These are phyloP conservation scores for Solanum aculeatissimum DNA, from an alignment of 305 asterid genomes.

Conservation along the genomic window DNA sequence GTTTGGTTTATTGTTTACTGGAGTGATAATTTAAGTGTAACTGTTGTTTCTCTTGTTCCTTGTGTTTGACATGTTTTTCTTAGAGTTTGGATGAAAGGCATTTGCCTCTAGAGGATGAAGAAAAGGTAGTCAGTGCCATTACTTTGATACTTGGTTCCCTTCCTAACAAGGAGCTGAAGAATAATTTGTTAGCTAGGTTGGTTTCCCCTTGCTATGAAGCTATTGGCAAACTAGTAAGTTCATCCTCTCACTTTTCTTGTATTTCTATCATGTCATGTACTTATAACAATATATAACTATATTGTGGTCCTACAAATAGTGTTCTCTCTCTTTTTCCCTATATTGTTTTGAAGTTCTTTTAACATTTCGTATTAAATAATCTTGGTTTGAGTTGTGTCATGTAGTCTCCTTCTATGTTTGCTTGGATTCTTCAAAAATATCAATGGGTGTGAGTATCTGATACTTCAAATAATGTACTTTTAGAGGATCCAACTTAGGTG, in stretches of 20 bases:
- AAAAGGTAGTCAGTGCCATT: constrained; percentile 72
- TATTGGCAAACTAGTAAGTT: constrained; percentile 68
- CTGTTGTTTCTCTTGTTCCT: not conserved
- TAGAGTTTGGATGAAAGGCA: constrained; percentile 73
- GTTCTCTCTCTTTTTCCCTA: not conserved
- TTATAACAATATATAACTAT: not conserved
- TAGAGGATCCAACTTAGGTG: not conserved
- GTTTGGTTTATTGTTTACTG: not conserved
- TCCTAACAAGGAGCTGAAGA: constrained; percentile 68
- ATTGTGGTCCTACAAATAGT: not conserved
- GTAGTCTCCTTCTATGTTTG: not conserved
- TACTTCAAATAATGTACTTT: not conserved
- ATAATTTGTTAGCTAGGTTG: constrained; percentile 50
- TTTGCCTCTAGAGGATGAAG: constrained; percentile 69
- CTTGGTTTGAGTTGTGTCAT: not conserved
- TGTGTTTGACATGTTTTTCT: not conserved
- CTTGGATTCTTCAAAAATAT: not conserved
- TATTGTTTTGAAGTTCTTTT: not conserved
- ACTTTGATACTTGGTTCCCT: constrained; percentile 55
- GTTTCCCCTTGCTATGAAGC: constrained; percentile 63
- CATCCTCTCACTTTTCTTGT: not conserved
- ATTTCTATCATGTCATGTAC: not conserved
- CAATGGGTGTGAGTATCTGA: not conserved
- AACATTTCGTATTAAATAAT: not conserved
- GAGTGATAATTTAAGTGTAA: not conserved